phyloP scores from a whole-genome alignment of 192 early-diverging fungal genomes.

The Endogone sp. region DNA sequence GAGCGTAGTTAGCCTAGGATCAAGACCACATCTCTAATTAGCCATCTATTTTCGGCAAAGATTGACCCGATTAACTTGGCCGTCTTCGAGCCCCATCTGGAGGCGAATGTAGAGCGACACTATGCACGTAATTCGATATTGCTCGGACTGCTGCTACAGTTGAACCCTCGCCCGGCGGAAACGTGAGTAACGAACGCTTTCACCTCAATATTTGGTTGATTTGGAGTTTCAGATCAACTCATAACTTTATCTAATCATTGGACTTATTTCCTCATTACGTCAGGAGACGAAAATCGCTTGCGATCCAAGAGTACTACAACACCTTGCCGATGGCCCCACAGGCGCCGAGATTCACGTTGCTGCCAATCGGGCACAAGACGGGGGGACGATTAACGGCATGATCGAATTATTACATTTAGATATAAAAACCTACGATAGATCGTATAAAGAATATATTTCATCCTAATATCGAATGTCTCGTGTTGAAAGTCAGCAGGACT shows the following conservation, averaged over 20 bases:
- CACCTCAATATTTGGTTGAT: too few species aligned
- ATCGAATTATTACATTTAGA: background rate
- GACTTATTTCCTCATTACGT: background rate
- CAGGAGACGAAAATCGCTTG: background rate
- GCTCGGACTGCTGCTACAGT: conserved; percentile 41
- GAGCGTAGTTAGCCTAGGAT: too few species aligned
- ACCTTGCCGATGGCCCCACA: background rate
- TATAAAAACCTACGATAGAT: too few species aligned
- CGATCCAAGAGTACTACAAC: background rate
- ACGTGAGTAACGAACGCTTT: background rate
- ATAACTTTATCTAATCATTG: background rate
- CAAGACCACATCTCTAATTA: background rate
- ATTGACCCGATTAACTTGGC: conserved; percentile 67
- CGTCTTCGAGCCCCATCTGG: conserved; percentile 42
- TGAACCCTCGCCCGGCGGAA: background rate
- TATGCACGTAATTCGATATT: conserved; percentile 51
- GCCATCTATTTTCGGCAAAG: conserved; percentile 28
- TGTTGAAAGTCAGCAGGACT: too few species aligned
- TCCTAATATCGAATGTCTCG: too few species aligned
- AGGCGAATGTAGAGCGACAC: conserved; percentile 51
- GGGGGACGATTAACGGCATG: background rate
- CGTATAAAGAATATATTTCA: too few species aligned
- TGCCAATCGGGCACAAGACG: background rate
- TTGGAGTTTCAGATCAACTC: too few species aligned
- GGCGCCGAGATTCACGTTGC: background rate